Percentiles rank a stretch among this genome's conserved stretches.
phyloP scores from a whole-genome alignment of 352 stramenopile species.

The Phytophthora ohioensis region DNA sequence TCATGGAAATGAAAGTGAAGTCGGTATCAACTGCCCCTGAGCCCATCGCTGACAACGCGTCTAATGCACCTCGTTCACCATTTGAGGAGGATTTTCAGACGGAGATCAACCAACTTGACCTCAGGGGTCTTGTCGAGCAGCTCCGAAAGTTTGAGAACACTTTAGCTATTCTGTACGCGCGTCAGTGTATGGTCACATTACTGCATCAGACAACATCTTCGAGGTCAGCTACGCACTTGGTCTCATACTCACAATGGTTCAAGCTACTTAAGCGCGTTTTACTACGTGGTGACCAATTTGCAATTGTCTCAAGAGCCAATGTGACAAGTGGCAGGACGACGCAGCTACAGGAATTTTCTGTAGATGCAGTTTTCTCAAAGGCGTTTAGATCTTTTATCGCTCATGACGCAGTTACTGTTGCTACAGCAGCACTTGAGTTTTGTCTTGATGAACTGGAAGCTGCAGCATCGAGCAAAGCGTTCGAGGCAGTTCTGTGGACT shows the following conservation, averaged over 20 bases:
- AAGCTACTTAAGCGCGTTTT: constrained; percentile 61
- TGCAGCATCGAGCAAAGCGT: constrained; percentile 54
- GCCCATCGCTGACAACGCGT: background rate
- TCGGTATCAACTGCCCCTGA: background rate
- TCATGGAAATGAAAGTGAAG: constrained; percentile 43
- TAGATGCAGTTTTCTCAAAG: constrained; percentile 25
- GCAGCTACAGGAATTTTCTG: constrained; percentile 17
- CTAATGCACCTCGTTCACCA: background rate
- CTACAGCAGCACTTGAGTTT: constrained; percentile 51
- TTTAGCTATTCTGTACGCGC: constrained; percentile 48
- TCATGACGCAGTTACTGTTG: constrained; percentile 17
- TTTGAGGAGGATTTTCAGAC: constrained; percentile 38
- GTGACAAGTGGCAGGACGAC: background rate
- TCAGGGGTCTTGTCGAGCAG: constrained; percentile 25
- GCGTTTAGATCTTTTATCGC: constrained; percentile 26
- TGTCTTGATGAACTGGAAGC: constrained; percentile 70
- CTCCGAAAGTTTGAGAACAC: constrained; percentile 38
- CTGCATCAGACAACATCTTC: constrained; percentile 24
- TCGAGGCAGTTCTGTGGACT: constrained; percentile 82
- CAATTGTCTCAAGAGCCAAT: constrained; percentile 11
- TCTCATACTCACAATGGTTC: constrained; percentile 43
- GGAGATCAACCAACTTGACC: constrained; percentile 33
- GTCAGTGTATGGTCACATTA: constrained; percentile 29
- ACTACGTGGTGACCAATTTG: constrained; percentile 62
- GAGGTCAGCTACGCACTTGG: background rate